Evolutionary conservation across 2,329 filamentous ascomycete genomes (phyloP), one percentile per base, ranked within the genome.

Genomic region (Colletotrichum aenigma): DNA sequence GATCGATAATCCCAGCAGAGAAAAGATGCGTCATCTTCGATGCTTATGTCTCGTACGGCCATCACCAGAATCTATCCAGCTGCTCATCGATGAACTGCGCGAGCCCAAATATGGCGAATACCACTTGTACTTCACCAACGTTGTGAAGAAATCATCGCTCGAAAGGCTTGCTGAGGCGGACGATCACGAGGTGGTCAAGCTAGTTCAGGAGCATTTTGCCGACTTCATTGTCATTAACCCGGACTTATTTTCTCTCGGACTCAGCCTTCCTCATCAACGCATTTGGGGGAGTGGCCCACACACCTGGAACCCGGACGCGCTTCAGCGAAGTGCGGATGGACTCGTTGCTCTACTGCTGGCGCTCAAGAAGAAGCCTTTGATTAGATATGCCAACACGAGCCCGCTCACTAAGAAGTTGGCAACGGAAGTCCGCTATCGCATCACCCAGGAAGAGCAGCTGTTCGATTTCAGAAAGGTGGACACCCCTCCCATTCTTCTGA

Each of bases 61-160:
- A 9, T 98, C 96, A 0, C 91, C 96, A 15, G 95, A 97, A 79
- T 97, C 96, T 7, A 96, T 98, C 82, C 96, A 99, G 82, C 92
- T 94, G 77, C 91, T 99, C 69, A 96, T 99, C 79, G 97, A 99
- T 82, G 97, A 99, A 87, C 90, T 99, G 71, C 92, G 97, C 76
- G 96, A 98, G 66, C 97, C 97, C 6, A 98, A 96, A 83, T 99
- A 99, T 81, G 96, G 97, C 78, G 97, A 99, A 87, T 99, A 99
- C 86, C 93, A 98, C 82, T 91, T 99, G 72, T 98, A 97, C 85
- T 98, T 99, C 85, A 98, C 96, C 88, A 99, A 99, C 84, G 94
- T 99, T 75, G 93, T 97, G 82, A 98, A 97, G 85, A 99, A 99
- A 86, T 98, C 97, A 3, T 95, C 96, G 0, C 89, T 99, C 28